Conservation (phyloP, 2,329 filamentous ascomycete species). For the Calonectria leucothoes region DNA sequence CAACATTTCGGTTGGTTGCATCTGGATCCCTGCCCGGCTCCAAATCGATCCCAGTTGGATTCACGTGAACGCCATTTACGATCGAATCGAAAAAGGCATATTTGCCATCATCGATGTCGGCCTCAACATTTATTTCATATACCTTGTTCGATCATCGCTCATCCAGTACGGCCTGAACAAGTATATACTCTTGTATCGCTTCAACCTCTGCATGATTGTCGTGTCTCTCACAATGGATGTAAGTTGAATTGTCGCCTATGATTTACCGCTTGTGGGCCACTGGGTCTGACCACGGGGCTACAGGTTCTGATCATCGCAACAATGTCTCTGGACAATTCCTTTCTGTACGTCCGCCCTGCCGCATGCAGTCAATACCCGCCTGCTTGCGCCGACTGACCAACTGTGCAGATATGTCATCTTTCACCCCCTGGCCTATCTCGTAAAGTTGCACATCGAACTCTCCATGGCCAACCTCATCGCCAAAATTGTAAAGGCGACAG, state of each 20-base stretch:
- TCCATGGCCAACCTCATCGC: conserved; percentile 43
- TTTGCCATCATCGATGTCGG: conserved; percentile 58
- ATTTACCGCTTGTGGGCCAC: background rate
- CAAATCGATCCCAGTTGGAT: conserved; percentile 53
- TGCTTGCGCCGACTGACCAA: background rate
- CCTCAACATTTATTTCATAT: conserved; percentile 60
- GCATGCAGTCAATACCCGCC: background rate
- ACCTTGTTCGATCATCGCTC: conserved; percentile 56
- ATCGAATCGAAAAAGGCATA: conserved; percentile 60
- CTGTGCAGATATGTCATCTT: conserved; percentile 36
- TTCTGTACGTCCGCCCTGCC: conserved; percentile 27
- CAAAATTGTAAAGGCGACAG: conserved; percentile 39
- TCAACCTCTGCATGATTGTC: conserved; percentile 46
- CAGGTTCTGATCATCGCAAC: conserved; percentile 39
- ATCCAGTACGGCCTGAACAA: conserved; percentile 61
- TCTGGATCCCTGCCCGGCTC: conserved; percentile 62
- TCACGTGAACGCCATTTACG: conserved; percentile 59
- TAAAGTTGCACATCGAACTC: conserved; percentile 42
- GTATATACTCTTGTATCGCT: conserved; percentile 57
- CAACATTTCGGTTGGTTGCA: conserved; percentile 61
- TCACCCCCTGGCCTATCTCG: conserved; percentile 41
- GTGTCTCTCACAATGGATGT: conserved; percentile 46
- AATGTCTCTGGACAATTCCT: conserved; percentile 38
- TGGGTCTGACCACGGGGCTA: background rate
- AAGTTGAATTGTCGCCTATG: conserved; percentile 5